Conservation (phyloP, 73 alveolate species). For the Tetrahymena borealis region DNA sequence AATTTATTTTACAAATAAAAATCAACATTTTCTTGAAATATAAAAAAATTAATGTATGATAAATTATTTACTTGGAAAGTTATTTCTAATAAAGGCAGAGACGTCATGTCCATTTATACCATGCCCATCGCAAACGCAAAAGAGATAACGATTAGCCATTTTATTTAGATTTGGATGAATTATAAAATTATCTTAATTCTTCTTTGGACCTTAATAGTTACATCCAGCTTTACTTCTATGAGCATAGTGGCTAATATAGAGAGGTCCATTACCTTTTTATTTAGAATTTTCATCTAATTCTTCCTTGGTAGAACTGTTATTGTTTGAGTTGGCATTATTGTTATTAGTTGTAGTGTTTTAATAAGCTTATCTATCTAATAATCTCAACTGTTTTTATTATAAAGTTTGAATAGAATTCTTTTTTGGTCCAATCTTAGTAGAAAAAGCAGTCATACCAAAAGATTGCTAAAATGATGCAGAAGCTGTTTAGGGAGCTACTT, state of each 20-base stretch:
- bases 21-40: neutral
- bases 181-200: slow-evolving; percentile 23
- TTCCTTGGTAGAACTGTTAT: neutral
- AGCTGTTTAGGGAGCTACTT: neutral
- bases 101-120: slow-evolving; percentile 64
- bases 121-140: slow-evolving; percentile 68
- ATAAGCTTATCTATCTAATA: neutral
- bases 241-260: neutral
- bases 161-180: slow-evolving; percentile 1
- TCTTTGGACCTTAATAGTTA: neutral
- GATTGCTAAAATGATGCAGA: neutral
- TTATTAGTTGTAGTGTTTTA: neutral
- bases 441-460: neutral
- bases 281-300: neutral
- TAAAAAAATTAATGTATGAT: neutral
- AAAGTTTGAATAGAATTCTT: neutral
- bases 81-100: slow-evolving; percentile 36
- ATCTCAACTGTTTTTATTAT: neutral
- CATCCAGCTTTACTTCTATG: neutral
- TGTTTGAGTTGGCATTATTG: neutral
- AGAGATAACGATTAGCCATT: slow-evolving; percentile 13
- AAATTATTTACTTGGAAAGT: slow-evolving; percentile 50
- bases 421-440: neutral
- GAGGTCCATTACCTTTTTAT: neutral
- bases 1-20: neutral